A percentile compares a stretch with the other conserved stretches of the same genome.
Conservation (phyloP, 805 yeast genomes). For the Teunomyces lycoperdinae region DNA sequence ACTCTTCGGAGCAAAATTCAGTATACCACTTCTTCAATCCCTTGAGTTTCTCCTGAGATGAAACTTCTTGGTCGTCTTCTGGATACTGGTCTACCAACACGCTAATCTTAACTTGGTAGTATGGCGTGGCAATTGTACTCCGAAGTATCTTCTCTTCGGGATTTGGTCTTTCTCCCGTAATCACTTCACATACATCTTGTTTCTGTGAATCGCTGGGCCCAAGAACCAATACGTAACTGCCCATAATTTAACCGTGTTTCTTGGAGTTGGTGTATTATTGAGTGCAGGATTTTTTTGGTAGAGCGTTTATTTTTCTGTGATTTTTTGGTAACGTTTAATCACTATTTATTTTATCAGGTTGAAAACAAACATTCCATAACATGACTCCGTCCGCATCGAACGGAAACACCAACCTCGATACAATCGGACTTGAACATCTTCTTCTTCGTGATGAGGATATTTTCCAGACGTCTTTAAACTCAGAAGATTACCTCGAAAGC, state of each 20-base stretch:
- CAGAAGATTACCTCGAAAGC: conserved; percentile 75
- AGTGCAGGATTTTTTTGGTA: not conserved
- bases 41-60: conserved; percentile 8
- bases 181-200: conserved; percentile 21
- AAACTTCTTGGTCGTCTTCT: conserved; percentile 9
- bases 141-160: conserved; percentile 16
- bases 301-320: not conserved
- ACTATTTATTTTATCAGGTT: not conserved
- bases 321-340: not conserved
- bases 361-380: not conserved
- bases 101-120: conserved; percentile 27
- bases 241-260: conserved; percentile 6
- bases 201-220: conserved; percentile 47
- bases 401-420: conserved; percentile 10
- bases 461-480: conserved; percentile 45
- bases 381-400: conserved; percentile 5
- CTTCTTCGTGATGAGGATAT: conserved; percentile 40
- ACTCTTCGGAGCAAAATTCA: conserved; percentile 39
- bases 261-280: not conserved
- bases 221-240: conserved; percentile 43
- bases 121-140: conserved; percentile 26
- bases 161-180: not conserved
- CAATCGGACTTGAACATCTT: conserved; percentile 34
- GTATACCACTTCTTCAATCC: conserved; percentile 33
- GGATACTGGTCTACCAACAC: conserved; percentile 39